Conservation (phyloP, 2,329 filamentous ascomycete genomes). For the Paradendryphiella salina region DNA sequence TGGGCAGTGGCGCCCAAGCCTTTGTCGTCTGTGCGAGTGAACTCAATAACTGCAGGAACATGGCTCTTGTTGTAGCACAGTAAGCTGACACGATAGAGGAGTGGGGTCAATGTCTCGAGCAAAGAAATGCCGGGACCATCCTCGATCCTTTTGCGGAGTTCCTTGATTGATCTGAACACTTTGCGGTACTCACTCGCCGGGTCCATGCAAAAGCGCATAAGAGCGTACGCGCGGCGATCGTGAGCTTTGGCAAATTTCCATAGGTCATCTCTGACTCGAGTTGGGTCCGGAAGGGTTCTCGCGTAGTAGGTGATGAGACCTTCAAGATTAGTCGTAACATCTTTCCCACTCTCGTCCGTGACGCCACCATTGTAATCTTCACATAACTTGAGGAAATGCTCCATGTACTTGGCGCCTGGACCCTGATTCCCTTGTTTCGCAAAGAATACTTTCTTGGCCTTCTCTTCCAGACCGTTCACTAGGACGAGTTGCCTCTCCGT, state of each 20-base stretch:
- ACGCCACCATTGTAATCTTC: constrained; percentile 89
- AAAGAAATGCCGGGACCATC: constrained; percentile 65
- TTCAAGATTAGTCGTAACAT: constrained; percentile 69
- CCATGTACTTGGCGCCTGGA: constrained; percentile 71
- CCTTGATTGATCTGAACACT: constrained; percentile 85
- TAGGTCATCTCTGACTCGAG: constrained; percentile 73
- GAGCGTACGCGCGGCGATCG: constrained; percentile 85
- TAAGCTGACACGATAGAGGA: constrained; percentile 81
- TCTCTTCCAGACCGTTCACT: constrained; percentile 74
- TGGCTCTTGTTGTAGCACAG: constrained; percentile 95
- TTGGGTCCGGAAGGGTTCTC: constrained; percentile 74
- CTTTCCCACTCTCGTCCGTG: constrained; percentile 68
- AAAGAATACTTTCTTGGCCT: constrained; percentile 85
- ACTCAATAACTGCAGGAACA: constrained; percentile 84
- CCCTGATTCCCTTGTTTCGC: constrained; percentile 79
- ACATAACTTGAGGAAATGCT: constrained; percentile 78
- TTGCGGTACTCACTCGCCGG: constrained; percentile 90
- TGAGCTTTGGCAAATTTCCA: constrained; percentile 90
- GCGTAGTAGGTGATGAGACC: constrained; percentile 73
- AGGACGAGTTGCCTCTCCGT: constrained; percentile 83
- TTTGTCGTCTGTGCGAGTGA: constrained; percentile 80
- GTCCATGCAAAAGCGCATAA: constrained; percentile 82
- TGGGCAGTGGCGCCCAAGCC: constrained; percentile 79
- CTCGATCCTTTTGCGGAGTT: constrained; percentile 80
- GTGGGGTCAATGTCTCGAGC: constrained; percentile 76